phyloP scores from a whole-genome alignment of 331 rosid species.

The Quercus lobata region DNA sequence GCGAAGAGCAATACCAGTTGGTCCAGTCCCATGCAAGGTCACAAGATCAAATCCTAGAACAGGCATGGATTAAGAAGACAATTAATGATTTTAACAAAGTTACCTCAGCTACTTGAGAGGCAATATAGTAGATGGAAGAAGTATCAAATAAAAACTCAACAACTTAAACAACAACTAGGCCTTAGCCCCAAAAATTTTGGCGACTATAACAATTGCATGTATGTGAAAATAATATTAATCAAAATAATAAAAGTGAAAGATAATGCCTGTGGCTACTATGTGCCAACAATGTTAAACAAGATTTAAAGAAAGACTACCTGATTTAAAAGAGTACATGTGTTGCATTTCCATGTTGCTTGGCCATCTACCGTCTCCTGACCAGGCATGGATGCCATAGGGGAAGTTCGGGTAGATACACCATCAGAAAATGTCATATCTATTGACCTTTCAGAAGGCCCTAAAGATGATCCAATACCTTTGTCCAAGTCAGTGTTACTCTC shows the following conservation, averaged over 20 bases:
- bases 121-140: no score
- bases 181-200: no score
- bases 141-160: no score
- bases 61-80: no score
- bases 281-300: not conserved
- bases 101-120: no score
- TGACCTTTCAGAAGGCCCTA: slow-evolving; percentile 30
- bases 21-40: no score
- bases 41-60: no score
- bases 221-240: no score
- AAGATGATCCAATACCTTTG: slow-evolving; percentile 8
- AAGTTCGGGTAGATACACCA: slow-evolving; percentile 18
- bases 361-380: slow-evolving; percentile 19
- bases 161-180: no score
- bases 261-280: not conserved
- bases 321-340: slow-evolving; percentile 45
- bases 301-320: slow-evolving; percentile 25
- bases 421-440: slow-evolving; percentile 1
- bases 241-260: not conserved
- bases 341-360: slow-evolving; percentile 44
- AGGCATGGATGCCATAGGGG: slow-evolving; percentile 1
- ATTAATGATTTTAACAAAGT: no score
- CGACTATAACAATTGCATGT: no score
- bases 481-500: slow-evolving; percentile 19
- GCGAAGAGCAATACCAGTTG: no score